A percentile compares a stretch with the other conserved stretches of the same genome.
These are phyloP conservation scores for Marchantia polymorpha DNA, from an alignment of 225 moss, liverwort and hornwort genomes.

Conservation along the genomic window DNA sequence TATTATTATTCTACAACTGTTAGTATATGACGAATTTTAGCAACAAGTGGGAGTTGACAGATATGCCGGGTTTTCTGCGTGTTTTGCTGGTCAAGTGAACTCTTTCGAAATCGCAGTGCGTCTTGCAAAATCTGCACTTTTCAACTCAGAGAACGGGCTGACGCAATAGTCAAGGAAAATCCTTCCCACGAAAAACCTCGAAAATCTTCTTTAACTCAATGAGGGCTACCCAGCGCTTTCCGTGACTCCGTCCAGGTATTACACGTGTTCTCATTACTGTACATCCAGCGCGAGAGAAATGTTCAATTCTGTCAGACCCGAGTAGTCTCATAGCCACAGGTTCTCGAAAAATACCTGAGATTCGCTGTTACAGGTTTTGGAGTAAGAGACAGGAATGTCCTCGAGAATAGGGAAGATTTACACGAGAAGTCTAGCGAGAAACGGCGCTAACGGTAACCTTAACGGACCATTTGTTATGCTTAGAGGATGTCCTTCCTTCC, in stretches of 20 bases:
- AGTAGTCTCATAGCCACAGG: not conserved
- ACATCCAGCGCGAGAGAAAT: not conserved
- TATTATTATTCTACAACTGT: too few relatives aligned
- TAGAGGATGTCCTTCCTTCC: not conserved
- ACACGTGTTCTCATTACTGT: not conserved
- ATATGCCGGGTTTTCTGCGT: too few relatives aligned
- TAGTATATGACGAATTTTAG: too few relatives aligned
- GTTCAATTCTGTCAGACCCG: not conserved
- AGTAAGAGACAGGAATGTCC: not conserved
- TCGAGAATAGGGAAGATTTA: not conserved
- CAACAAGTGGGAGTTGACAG: too few relatives aligned
- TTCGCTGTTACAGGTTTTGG: not conserved
- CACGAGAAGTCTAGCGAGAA: not conserved
- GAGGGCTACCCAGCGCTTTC: too few relatives aligned
- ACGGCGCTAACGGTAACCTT: conserved; percentile 3
- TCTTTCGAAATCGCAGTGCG: too few relatives aligned
- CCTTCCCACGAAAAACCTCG: too few relatives aligned
- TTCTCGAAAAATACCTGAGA: not conserved
- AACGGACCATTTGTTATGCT: not conserved
- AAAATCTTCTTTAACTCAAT: too few relatives aligned
- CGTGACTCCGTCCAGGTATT: not conserved
- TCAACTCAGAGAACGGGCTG: too few relatives aligned
- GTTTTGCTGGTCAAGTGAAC: too few relatives aligned
- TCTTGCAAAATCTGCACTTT: too few relatives aligned
- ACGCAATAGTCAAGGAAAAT: too few relatives aligned